Percentiles rank a stretch among this genome's conserved stretches.
These are phyloP conservation scores for Penicillium malachiteum DNA, from an alignment of 495 filamentous ascomycete species.

Conservation along the genomic window DNA sequence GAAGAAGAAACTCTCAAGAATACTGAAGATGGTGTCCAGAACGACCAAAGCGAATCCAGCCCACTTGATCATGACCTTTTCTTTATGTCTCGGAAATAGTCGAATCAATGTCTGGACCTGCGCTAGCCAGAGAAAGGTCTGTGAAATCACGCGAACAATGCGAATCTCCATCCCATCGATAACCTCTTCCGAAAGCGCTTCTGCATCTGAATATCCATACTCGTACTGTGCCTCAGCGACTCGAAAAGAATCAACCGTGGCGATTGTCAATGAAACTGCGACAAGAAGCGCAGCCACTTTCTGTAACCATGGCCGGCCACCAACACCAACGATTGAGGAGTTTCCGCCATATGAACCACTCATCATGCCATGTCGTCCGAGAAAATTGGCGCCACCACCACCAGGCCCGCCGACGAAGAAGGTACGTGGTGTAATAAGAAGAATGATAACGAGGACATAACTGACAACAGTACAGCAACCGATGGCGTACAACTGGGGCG, in stretches of 20 bases:
- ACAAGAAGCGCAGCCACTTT: slow-evolving; percentile 90
- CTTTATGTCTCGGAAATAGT: slow-evolving; percentile 91
- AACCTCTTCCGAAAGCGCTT: slow-evolving; percentile 67
- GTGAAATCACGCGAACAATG: slow-evolving; percentile 85
- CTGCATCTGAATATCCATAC: slow-evolving; percentile 69
- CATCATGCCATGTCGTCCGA: slow-evolving; percentile 84
- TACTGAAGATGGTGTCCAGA: slow-evolving; percentile 83
- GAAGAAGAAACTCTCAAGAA: slow-evolving; percentile 80
- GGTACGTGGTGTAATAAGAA: slow-evolving; percentile 86
- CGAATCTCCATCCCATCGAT: slow-evolving; percentile 80
- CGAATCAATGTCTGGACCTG: slow-evolving; percentile 96
- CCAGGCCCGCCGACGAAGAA: slow-evolving; percentile 79
- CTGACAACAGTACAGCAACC: slow-evolving; percentile 87
- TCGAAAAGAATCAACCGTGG: slow-evolving; percentile 82
- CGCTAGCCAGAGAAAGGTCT: slow-evolving; percentile 94
- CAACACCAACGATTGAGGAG: slow-evolving; percentile 77
- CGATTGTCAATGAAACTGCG: slow-evolving; percentile 88
- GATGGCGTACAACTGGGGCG: slow-evolving; percentile 88
- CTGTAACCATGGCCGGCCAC: slow-evolving; percentile 91
- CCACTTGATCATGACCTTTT: slow-evolving; percentile 99
- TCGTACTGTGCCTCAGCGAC: slow-evolving; percentile 79
- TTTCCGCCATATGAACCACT: slow-evolving; percentile 66
- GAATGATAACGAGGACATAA: slow-evolving; percentile 91
- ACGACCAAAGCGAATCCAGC: slow-evolving; percentile 90
- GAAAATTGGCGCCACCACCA: slow-evolving; percentile 59